Base-by-base conservation (phyloP, 2,329 filamentous ascomycete species). In the Fusarium tjaetaba region DNA sequence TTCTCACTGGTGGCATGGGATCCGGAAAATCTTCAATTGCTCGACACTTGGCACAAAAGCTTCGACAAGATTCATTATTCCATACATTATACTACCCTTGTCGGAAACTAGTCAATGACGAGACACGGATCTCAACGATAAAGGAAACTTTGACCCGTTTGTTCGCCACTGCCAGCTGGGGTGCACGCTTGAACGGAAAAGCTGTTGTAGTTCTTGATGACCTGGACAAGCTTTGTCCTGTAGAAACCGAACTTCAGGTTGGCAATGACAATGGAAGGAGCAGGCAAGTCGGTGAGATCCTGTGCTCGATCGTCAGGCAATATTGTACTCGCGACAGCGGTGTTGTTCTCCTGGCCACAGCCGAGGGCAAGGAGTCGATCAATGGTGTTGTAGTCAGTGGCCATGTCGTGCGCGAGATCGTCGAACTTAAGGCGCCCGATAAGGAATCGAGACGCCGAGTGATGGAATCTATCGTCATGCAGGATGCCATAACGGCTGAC, bases 181-280 rank as follows among this genome's bases (percentile, higher is more conserved):
- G 94, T 42, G 94, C 96, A 41, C 89, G 96, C 68, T 87, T 96
- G 2, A 95, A 95, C 28, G 96, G 96, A 9, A 92, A 90, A 71
- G 90, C 95, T 0, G 81, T 98, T 6, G 93, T 99, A 26, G 90
- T 99, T 55, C 86, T 99, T 4, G 96, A 99, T 79, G 96, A 99
- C 78, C 84, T 99, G 11, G 96, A 99, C 82, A 94, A 94, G 78
- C 86, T 99, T 3, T 98, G 96, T 79, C 96, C 96, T 0, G 92
- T 92, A 2, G 97, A 99, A 82, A 98, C 95, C 0, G 96, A 99
- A 81, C 87, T 99, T 18, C 94, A 98, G 81, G 94, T 97, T 9
- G 94, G 94, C 70, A 95, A 95, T 68, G 95, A 98, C 76, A 98
- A 99, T 78, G 94, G 94, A 24, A 90, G 96, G 72, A 98, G 95